Base-by-base conservation (phyloP, 2,329 filamentous ascomycete species). In the Thielaviopsis ethacetica region DNA sequence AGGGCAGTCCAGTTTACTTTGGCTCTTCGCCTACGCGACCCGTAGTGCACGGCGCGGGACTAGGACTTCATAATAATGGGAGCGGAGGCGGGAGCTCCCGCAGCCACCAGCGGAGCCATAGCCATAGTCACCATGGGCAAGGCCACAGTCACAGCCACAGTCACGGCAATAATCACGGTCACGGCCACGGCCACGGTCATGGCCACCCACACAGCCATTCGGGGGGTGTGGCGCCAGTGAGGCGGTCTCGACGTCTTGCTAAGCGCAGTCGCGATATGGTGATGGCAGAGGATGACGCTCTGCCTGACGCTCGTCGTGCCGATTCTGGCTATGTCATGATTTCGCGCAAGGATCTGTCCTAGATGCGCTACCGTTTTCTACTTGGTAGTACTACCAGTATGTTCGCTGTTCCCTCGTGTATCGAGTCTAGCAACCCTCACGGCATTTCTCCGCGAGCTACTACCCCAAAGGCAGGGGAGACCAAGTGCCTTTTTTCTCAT, bases 311-410 rank as follows among this genome's bases (percentile, higher is more conserved):
- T 26, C 51, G 56, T 52, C 56, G 56, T 5, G n/a, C 49, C 1
- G 56, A 53, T 19, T 53, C 49, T 21, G 79, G 78, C 0, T 81
- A 81, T 54, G 72, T 81, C 19, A 71, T 81, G 2, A 77, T 82
- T 2, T 69, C 78, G 30, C 72, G 73, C 66, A 73, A 69, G 62
- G 77, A 82, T 62, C 64, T 81, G 63, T 73, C 80, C 54, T 80
- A 67, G 68, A 34, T 34, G 10, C 10, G 30, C 30, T 12, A 34
- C 54, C 58, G 59, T 61, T 54, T 51, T 15, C 21, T 9, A 50
- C 21, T 51, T 64, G 63, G 24, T 26, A 26, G 24, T 26, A 26
- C 24, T 26, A 26, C 6, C 21, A 64, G 49, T 58, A 63, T 38
- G 26, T 61, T 56, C 63, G 56, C 1, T 62, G 26, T 41, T 47